Evolutionary conservation across 2,329 filamentous ascomycete genomes (phyloP), one percentile per base, ranked within the genome.

Genomic region (Diplocarpon mali): DNA sequence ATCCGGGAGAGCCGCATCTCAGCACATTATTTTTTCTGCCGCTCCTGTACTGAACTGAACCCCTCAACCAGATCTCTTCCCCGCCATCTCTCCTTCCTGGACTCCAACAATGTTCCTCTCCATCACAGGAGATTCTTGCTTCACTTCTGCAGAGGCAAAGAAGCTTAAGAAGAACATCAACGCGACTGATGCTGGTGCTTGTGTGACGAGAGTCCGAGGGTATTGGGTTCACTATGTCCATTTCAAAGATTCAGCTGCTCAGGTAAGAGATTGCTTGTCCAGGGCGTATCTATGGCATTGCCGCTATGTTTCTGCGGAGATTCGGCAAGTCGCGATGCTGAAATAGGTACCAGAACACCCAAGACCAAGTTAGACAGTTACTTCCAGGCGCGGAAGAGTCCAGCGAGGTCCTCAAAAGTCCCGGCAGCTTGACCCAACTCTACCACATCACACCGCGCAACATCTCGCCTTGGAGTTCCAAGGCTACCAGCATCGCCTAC

Each of bases 381-480:
- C 52, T 61, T 13, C 57, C 55, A 15, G 51, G 47, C 17, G 24
- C 44, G 5, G 28, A 47, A 4, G 43, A 49, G 38, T 44, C 44
- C 11, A 42, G 30, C 30, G 20, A 28, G 35, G 35, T 58, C n/a
- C 37, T 49, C 15, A 35, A 30, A 32, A 46, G 45, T 6, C 20
- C 47, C 32, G 48, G 47, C 37, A 42, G 31, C n/a, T 14, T 40
- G 8, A 52, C 45, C 12, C 42, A 50, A 35, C 42, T 54, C n/a
- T 58, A 54, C 62, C 86, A 88, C 61, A 73, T 95, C 47, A 79
- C 76, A 38, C 90, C 90, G 15, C 78, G 90, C 54, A 84, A 85
- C 57, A 89, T 94, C 55, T 95, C 89, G 34, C 92, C 92, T 62
- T 98, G 92, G 92, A 95, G 88, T 66, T 95, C 89, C 45, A 89